Evolutionary conservation across 1,284 basidiomycete genomes (phyloP), one percentile per base, ranked within the genome.

Genomic region (Porogramme epimiltina): DNA sequence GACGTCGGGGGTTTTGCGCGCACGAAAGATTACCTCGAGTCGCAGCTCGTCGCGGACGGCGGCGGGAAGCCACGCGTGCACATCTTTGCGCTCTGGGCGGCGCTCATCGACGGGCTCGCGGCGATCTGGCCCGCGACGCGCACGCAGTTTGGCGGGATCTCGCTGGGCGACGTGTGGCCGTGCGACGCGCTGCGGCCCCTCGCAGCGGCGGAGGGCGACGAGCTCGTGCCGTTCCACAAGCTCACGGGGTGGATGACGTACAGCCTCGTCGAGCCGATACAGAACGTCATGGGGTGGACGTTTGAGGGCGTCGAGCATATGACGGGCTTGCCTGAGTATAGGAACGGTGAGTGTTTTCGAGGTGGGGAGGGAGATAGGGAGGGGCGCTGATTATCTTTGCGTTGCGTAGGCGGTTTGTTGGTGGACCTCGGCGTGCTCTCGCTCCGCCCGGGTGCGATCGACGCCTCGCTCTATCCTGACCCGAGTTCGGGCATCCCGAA

Each of bases 151-250:
- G 79, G 75, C 38, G 86, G 83, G 2, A 68, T 87, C 11, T 68
- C 89, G 0, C 80, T 96, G 11, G 95, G 95, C 24, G 95, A 97
- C 66, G 93, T 94, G 40, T 97, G 95, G 95, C 87, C 86, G 5
- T 93, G 90, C 60, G 69, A 79, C 2, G 79, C 81, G 1, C 76
- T 90, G 42, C 71, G 69, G 50, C 48, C 45, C 46, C 45, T 46
- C 16, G 67, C 67, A 3, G 56, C 60, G 15, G 58, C 62, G 23
- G 45, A 85, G 58, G 85, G 83, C 42, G 84, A 87, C 54, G 78
- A 85, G 54, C 76, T 93, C 36, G 93, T 98, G 3, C 91, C 93
- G 0, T 98, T 98, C 77, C 95, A 98, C 75, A 98, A 98, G 68
- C 79, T 98, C 43, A 92, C 91, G 0, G 91, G 93, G 58, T 98